Evolutionary conservation across 345 rosid genomes (phyloP), one percentile per base, ranked within the genome.

Genomic region (Trapa incisa): DNA sequence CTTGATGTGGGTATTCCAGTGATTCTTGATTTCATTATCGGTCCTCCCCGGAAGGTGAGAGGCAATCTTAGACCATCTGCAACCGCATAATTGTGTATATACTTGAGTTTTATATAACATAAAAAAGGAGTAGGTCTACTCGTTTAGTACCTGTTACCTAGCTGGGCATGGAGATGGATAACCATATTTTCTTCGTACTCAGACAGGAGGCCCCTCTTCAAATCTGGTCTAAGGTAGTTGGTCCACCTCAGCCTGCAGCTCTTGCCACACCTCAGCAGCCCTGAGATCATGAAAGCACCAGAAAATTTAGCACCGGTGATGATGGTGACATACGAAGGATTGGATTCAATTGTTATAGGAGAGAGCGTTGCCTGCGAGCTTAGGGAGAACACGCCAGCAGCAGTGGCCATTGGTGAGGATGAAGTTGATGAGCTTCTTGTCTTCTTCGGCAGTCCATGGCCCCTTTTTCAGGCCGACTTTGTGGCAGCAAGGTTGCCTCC

Each of bases 51-150:
- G 97, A 17, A 93, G 80, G 77, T 90, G 91, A 64, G 98, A 93
- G 38, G 98, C 97, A 65, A 93, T 93, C 86, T 90, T 90, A 57
- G 98, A 93, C 98, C 98, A 93, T 75, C 97, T 93, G 83, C 47
- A 69, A 50, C 54, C 1, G 12, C 48, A 45, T 13, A 45, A 2
- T 0, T 45, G 11, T 45, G 12, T 45, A 7, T 11, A 45, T 11
- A 45, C 11, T 2, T 4, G 48, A 45, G 48, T 11, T 45, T 45
- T 45, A 5, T 45, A 45, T 41, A 41, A 8, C 43, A 41, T 41
- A 41, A 3, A 41, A 41, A 45, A 13, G 48, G 48, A 45, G 48
- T 13, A 11, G 11, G 12, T 45, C 12, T 45, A 45, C 48, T 45
- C 13, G 11, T 13, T 22, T 22, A 6, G 5, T 64, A 92, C 97